These are phyloP conservation scores for Nigrospora sphaerica DNA, from an alignment of 2,329 filamentous ascomycete species.

Conservation along the genomic window DNA sequence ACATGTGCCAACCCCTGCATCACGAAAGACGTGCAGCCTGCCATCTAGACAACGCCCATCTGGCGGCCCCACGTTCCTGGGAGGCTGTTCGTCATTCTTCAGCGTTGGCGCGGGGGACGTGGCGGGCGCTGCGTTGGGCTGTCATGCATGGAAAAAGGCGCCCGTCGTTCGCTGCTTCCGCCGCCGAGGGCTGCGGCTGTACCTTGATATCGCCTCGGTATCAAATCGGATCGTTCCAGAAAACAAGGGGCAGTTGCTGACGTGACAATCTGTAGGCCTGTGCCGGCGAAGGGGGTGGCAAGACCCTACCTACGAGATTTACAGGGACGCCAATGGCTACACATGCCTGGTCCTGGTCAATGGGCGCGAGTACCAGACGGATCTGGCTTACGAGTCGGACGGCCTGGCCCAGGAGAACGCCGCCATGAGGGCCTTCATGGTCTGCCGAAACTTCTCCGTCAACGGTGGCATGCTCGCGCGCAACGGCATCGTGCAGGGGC, in stretches of 20 bases:
- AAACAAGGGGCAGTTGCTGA: constrained; percentile 20
- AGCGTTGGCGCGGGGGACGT: constrained; percentile 10
- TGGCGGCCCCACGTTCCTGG: constrained; percentile 19
- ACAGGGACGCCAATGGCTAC: constrained; percentile 66
- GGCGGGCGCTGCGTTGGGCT: constrained; percentile 19
- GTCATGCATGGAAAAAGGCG: constrained; percentile 18
- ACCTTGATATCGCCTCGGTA: constrained; percentile 11
- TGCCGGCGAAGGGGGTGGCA: constrained; percentile 92
- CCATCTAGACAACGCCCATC: constrained; percentile 19
- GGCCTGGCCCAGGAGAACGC: constrained; percentile 84
- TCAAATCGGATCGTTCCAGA: constrained; percentile 14
- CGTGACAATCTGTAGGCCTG: constrained; percentile 56
- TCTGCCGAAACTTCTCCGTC: constrained; percentile 94
- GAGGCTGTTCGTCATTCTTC: constrained; percentile 4
- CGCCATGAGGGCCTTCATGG: constrained; percentile 93
- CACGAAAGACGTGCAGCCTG: constrained; percentile 20
- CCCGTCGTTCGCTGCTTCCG: constrained; percentile 9
- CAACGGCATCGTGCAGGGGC: constrained; percentile 61
- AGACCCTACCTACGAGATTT: constrained; percentile 82
- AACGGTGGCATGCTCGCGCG: constrained; percentile 84
- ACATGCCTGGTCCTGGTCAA: constrained; percentile 91
- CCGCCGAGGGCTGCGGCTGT: constrained; percentile 20
- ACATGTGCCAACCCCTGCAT: constrained; percentile 26
- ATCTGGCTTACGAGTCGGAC: constrained; percentile 76
- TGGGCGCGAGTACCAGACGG: constrained; percentile 92